phyloP scores from a whole-genome alignment of 2,329 filamentous ascomycete genomes.

The Aspergillus novofumigatus region DNA sequence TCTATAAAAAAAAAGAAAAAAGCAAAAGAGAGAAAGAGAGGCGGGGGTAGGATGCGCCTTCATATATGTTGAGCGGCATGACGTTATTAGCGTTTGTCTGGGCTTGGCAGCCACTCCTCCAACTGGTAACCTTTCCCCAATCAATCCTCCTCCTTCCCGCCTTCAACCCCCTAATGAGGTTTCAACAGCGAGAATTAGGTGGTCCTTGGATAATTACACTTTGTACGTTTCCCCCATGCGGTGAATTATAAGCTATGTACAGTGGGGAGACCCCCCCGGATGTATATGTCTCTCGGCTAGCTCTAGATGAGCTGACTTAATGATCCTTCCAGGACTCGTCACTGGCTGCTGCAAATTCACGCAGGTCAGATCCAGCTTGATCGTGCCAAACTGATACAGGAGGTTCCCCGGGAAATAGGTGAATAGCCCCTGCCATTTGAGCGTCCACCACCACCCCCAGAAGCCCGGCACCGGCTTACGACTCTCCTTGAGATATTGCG shows the following conservation, averaged over 20 bases:
- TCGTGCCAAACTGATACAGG: neutral
- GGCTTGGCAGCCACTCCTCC: neutral
- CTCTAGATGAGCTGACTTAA: neutral
- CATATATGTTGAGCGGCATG: constrained; percentile 1
- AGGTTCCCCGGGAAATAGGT: neutral
- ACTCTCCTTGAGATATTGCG: neutral
- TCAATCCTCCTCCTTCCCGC: neutral
- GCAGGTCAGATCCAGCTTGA: neutral
- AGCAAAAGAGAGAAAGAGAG: neutral
- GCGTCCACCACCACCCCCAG: neutral
- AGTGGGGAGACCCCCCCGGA: neutral
- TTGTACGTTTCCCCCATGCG: neutral
- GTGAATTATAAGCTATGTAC: neutral
- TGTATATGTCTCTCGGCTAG: neutral
- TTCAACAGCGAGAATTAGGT: neutral
- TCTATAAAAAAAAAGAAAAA: neutral
- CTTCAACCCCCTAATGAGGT: neutral
- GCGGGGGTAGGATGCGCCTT: neutral
- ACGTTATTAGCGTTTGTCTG: neutral
- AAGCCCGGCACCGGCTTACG: neutral
- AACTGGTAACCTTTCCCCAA: neutral
- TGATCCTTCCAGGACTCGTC: neutral
- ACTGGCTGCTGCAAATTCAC: neutral
- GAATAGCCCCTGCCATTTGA: neutral
- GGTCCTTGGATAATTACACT: neutral